Base-by-base conservation (phyloP, 768 basidiomycete genomes). In the Termitomyces sp. region DNA sequence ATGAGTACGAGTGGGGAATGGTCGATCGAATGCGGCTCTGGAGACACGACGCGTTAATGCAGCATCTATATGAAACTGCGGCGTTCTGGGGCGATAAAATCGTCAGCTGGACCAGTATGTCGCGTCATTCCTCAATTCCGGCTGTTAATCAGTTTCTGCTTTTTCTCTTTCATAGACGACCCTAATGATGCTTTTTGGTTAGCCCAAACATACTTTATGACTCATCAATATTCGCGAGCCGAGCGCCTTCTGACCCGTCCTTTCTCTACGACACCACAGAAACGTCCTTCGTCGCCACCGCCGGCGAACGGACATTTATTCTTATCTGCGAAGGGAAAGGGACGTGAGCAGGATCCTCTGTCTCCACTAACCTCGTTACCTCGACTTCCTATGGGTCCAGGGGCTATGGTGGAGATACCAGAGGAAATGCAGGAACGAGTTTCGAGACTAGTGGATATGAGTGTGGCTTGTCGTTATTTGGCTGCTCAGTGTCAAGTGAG, bases 141-240 rank as follows among this genome's bases (percentile, higher is more conserved):
- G 26, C 21, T 45, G 33, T 49, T 56, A 38, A 53, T 23, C 35
- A n/a, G 30, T 35, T 43, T 21, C 54, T 48, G 28, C 33, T 41
- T 56, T 40, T 9, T 59, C 55, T 35, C 40, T 30, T 53, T 42
- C 30, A 41, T 64, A 96, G 96, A 87, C 60, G 93, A 98, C 65
- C 88, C 94, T 31, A 97, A 98, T 68, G 97, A 99, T 71, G 97
- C 94, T 12, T 98, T 99, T 72, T 99, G 97, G 97, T 83, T 99
- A 21, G 95, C 97, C 3, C 97, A 99, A 70, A 93, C 91, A 0
- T 94, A 94, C 71, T 99, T 98, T 70, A 89, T 95, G 77, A 94
- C 89, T 3, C 87, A 95, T 64, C 92, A 97, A 59, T 98, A 96
- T 71, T 87, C 93, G 8, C 90, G 95, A 47, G 95, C 97, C 10